A percentile compares a stretch with the other conserved stretches of the same genome.
Conservation (phyloP, 805 yeast species). For the Candida silvatica region DNA sequence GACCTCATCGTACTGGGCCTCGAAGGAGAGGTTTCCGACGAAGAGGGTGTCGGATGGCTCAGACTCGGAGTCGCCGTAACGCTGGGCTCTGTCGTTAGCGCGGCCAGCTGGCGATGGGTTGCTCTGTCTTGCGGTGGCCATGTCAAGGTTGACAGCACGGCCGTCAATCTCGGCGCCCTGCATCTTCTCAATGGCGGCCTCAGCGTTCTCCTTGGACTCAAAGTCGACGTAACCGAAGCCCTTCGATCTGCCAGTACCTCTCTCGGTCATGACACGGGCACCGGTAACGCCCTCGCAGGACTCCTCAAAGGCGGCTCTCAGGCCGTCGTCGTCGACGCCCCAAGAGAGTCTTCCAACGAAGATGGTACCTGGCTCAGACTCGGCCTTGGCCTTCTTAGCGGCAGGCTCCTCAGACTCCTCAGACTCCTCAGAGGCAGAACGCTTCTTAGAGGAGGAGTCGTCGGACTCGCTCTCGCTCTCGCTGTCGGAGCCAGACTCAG, state of each 20-base stretch:
- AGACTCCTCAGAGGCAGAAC: slow-evolving; percentile 2
- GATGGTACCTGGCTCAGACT: slow-evolving; percentile 59
- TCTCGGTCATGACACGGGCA: slow-evolving; percentile 93
- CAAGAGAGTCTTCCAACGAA: slow-evolving; percentile 97
- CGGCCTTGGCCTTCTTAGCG: slow-evolving; percentile 40
- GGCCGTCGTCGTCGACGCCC: slow-evolving; percentile 95
- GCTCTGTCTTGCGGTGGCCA: slow-evolving; percentile 79
- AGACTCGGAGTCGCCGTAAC: slow-evolving; percentile 85
- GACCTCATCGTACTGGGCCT: slow-evolving; percentile 73
- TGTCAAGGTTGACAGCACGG: slow-evolving; percentile 88
- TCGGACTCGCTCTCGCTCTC: slow-evolving; percentile 22
- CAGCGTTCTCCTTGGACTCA: slow-evolving; percentile 66
- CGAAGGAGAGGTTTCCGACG: slow-evolving; percentile 92
- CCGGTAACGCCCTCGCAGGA: slow-evolving; percentile 68
- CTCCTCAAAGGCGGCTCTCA: slow-evolving; percentile 71
- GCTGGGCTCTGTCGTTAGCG: slow-evolving; percentile 70
- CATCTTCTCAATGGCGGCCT: slow-evolving; percentile 73
- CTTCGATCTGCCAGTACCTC: slow-evolving; percentile 77
- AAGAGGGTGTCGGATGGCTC: slow-evolving; percentile 94
- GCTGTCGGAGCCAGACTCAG: slow-evolving; percentile 18
- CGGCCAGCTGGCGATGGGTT: slow-evolving; percentile 38
- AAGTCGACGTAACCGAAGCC: slow-evolving; percentile 99
- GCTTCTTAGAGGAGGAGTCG: slow-evolving; percentile 6
- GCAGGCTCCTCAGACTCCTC: slow-evolving; percentile 27
- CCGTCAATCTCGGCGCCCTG: slow-evolving; percentile 97